phyloP scores from a whole-genome alignment of 345 rosid genomes.

The Pistacia integerrima region DNA sequence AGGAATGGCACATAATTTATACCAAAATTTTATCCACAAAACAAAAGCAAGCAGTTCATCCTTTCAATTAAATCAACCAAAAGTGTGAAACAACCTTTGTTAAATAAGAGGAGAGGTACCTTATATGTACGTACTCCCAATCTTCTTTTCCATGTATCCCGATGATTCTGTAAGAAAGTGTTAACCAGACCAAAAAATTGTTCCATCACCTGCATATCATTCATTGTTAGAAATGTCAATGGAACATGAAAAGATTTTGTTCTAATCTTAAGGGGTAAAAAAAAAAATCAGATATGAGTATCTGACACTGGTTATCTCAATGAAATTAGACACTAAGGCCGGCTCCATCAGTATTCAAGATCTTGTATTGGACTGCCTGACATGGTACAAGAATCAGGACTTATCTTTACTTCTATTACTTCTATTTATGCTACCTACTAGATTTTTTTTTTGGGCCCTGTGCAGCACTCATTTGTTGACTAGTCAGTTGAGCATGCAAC shows the following conservation, averaged over 20 bases:
- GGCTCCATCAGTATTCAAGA: background rate
- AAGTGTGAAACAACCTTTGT: background rate
- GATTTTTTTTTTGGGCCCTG: background rate
- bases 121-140: slow-evolving; percentile 88
- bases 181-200: slow-evolving; percentile 94
- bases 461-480: background rate
- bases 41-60: background rate
- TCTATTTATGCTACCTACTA: background rate
- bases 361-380: background rate
- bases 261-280: background rate
- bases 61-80: background rate
- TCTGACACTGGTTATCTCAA: background rate
- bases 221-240: background rate
- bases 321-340: background rate
- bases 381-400: background rate
- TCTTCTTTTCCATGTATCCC: slow-evolving; percentile 90
- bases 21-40: slow-evolving; percentile 5
- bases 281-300: background rate
- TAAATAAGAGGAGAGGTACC: slow-evolving; percentile 43
- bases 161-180: slow-evolving; percentile 78
- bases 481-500: too few species aligned
- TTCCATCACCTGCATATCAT: slow-evolving; percentile 87
- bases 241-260: background rate
- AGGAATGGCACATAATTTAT: background rate
- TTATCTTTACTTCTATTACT: too few species aligned